These are phyloP conservation scores for Phragmites australis DNA, from an alignment of 176 grass and related monocot genomes.

Conservation along the genomic window DNA sequence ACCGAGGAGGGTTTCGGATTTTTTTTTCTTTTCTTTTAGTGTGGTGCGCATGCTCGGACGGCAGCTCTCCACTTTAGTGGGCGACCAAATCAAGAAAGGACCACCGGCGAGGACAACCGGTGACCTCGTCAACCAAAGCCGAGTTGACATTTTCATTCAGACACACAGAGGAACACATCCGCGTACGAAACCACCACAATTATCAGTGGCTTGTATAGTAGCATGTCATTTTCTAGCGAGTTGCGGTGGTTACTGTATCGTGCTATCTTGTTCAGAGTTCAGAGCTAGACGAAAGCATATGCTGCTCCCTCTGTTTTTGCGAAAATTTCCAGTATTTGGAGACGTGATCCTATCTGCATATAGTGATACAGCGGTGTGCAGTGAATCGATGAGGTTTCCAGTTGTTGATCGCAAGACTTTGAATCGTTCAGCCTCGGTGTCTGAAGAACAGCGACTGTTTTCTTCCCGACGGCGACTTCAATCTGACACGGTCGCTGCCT, in stretches of 20 bases:
- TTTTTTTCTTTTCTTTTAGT: not conserved
- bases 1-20: not conserved
- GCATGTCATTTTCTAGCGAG: not conserved
- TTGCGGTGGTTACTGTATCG: not conserved
- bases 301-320: too few relatives aligned
- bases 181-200: not conserved
- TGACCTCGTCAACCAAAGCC: constrained; percentile 1
- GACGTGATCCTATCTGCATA: too few relatives aligned
- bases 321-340: too few relatives aligned
- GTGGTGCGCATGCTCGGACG: constrained; percentile 6
- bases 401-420: too few relatives aligned
- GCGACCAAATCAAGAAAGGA: constrained; percentile 36
- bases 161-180: not conserved
- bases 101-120: not conserved
- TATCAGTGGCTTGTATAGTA: not conserved
- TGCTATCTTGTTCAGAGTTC: not conserved
- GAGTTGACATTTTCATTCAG: not conserved
- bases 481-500: not conserved
- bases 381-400: too few relatives aligned
- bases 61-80: constrained; percentile 38
- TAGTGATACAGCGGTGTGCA: too few relatives aligned
- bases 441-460: not conserved
- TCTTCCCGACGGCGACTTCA: not conserved
- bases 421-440: not conserved
- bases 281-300: not conserved